phyloP scores from a whole-genome alignment of 768 basidiomycete genomes.

The Sutorius australiensis region DNA sequence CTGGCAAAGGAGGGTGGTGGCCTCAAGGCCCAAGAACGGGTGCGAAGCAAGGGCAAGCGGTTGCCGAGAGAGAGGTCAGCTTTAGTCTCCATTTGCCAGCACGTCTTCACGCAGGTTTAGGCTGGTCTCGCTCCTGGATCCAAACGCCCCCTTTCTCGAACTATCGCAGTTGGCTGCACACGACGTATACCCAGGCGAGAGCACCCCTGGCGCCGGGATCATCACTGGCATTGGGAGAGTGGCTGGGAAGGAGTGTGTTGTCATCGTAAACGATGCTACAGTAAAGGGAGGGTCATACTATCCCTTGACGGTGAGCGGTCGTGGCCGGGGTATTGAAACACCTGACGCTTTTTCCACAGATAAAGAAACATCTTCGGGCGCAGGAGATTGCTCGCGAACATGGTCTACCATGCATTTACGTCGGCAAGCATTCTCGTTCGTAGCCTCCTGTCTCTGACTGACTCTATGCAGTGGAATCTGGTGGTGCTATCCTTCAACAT shows the following conservation, averaged over 20 bases:
- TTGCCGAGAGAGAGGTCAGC: conserved; percentile 77
- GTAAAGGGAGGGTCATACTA: conserved; percentile 94
- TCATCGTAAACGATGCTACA: conserved; percentile 93
- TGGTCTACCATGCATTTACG: conserved; percentile 84
- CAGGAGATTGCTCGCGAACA: conserved; percentile 95
- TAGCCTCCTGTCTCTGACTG: background rate
- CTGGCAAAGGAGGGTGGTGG: conserved; percentile 70
- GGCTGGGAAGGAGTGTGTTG: conserved; percentile 76
- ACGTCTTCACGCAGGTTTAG: conserved; percentile 36
- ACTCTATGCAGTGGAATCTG: conserved; percentile 71
- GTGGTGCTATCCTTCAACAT: conserved; percentile 87
- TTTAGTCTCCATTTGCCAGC: background rate
- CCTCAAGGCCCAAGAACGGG: conserved; percentile 65
- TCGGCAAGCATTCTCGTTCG: conserved; percentile 51
- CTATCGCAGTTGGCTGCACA: conserved; percentile 83
- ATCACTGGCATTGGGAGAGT: conserved; percentile 84
- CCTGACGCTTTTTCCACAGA: conserved; percentile 35
- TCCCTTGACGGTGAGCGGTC: conserved; percentile 64
- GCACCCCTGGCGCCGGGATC: conserved; percentile 84
- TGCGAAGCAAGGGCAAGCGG: conserved; percentile 75
- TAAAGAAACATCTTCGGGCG: conserved; percentile 94
- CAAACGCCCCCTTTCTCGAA: conserved; percentile 86
- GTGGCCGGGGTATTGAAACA: background rate
- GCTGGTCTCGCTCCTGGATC: conserved; percentile 71
- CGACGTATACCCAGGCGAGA: conserved; percentile 72